These are phyloP conservation scores for Staphylotrichum longicolle DNA, from an alignment of 495 filamentous ascomycete genomes.

Conservation along the genomic window DNA sequence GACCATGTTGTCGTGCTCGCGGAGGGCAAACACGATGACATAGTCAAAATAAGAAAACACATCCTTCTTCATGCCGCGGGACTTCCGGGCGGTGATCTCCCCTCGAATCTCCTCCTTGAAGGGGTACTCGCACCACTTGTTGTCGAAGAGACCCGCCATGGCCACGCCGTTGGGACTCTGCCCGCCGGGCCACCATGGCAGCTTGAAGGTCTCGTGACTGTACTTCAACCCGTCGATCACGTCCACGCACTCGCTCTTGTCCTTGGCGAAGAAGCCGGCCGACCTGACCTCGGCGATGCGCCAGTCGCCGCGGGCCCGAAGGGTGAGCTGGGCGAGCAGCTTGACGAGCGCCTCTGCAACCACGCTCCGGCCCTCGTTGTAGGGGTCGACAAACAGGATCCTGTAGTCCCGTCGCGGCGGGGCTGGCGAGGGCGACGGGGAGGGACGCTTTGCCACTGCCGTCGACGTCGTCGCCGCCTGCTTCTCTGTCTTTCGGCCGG, in stretches of 20 bases:
- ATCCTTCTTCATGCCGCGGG: constrained; percentile 18
- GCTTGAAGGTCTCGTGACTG: constrained; percentile 18
- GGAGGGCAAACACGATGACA: constrained; percentile 27
- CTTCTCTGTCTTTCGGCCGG: not conserved
- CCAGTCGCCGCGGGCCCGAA: constrained; percentile 15
- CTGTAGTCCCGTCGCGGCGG: constrained; percentile 17
- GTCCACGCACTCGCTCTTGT: constrained; percentile 13
- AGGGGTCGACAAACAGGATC: constrained; percentile 31
- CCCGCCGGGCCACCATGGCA: constrained; percentile 17
- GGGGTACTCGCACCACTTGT: constrained; percentile 23
- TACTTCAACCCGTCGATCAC: constrained; percentile 26
- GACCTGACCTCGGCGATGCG: constrained; percentile 22
- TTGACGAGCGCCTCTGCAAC: constrained; percentile 26
- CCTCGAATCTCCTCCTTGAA: constrained; percentile 23
- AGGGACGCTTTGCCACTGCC: not conserved
- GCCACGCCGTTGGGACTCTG: not conserved
- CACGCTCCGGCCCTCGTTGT: constrained; percentile 25
- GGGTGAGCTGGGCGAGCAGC: constrained; percentile 23
- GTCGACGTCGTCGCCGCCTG: not conserved
- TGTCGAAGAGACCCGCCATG: constrained; percentile 27
- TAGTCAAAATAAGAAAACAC: constrained; percentile 26
- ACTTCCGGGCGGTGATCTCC: not conserved
- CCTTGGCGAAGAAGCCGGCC: constrained; percentile 31
- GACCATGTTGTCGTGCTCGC: constrained; percentile 30
- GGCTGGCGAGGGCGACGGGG: constrained; percentile 10